Base-by-base conservation (phyloP, 305 asterid genomes). In the Solanum aculeatissimum region DNA sequence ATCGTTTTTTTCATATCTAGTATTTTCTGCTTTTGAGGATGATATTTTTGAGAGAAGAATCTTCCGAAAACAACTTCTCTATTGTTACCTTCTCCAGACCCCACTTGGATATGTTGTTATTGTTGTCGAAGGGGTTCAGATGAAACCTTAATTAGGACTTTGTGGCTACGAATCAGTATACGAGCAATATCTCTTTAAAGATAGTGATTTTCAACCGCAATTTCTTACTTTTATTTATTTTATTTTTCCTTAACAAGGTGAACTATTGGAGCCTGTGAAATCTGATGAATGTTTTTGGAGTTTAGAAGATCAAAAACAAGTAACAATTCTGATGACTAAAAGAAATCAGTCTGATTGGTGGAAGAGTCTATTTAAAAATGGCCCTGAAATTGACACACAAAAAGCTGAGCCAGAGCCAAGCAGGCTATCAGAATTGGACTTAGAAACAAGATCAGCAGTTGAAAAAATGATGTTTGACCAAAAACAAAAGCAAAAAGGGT, bases 401-500 rank as follows among this genome's bases (percentile, higher is more conserved):
- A 77, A 77, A 51, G 65, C 65, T 16, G 82, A 77, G 47, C 63
- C 89, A 86, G 86, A 89, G 83, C 85, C 83, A 83, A 77, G 82
- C 16, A 77, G 82, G 7, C 12, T 77, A 49, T 77, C 88, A 2
- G 65, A 51, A 51, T 77, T 77, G 65, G 82, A 77, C 43, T 77
- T 77, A 32, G 82, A 77, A 14, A 77, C 82, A 77, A 77, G 82
- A 77, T 77, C 82, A 77, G 47, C 82, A 9, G 82, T 77, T 29
- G 82, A 77, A 51, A 77, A 77, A 51, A 77, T 77, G 82, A 83
- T 88, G 90, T 88, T 86, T 62, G 90, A 84, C 45, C 79, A 86
- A 45, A 62, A 83, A 18, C 89, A 82, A 69, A 86, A 84, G 38
- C 23, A 58, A 18, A 12, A 77, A 84, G 89, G 90, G 0, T 60